These are phyloP conservation scores for Sporisorium reilianum DNA, from an alignment of 1,284 basidiomycete genomes.

Conservation along the genomic window DNA sequence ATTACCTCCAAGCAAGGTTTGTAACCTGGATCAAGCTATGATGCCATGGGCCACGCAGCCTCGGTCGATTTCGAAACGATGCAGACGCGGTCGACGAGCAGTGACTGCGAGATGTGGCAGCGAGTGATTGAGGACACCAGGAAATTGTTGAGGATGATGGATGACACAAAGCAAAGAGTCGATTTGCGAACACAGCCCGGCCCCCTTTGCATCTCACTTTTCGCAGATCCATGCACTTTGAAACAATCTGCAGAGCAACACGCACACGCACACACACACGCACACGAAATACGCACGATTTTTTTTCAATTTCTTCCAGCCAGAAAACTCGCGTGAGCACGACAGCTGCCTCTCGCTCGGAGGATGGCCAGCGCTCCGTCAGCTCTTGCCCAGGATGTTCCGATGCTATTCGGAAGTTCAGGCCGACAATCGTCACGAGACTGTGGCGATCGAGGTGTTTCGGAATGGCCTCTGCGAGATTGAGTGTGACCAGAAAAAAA, in stretches of 20 bases:
- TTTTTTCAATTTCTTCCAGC: slow-evolving; percentile 6
- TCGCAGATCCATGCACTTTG: too few species aligned
- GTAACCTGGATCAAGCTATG: not conserved
- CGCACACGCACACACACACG: slow-evolving; percentile 5
- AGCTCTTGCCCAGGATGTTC: not conserved
- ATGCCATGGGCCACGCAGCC: not conserved
- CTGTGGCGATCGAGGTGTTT: not conserved
- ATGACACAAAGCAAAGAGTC: not conserved
- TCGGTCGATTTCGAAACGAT: not conserved
- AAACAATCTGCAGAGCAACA: slow-evolving; percentile 1
- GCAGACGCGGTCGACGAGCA: not conserved
- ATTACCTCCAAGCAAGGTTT: not conserved
- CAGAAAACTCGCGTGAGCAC: not conserved
- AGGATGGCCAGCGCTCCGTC: not conserved
- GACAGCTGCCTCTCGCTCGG: too few species aligned
- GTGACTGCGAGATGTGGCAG: not conserved
- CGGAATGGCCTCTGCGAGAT: not conserved
- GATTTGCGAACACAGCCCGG: not conserved
- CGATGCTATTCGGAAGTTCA: not conserved
- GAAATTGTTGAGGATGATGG: slow-evolving; percentile 1
- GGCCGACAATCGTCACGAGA: not conserved
- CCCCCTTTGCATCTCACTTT: not conserved
- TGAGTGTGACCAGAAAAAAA: too few species aligned
- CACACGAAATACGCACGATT: not conserved
- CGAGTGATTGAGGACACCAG: not conserved